These are phyloP conservation scores for Raphanus raphanistrum DNA, from an alignment of 345 rosid genomes.

Conservation along the genomic window DNA sequence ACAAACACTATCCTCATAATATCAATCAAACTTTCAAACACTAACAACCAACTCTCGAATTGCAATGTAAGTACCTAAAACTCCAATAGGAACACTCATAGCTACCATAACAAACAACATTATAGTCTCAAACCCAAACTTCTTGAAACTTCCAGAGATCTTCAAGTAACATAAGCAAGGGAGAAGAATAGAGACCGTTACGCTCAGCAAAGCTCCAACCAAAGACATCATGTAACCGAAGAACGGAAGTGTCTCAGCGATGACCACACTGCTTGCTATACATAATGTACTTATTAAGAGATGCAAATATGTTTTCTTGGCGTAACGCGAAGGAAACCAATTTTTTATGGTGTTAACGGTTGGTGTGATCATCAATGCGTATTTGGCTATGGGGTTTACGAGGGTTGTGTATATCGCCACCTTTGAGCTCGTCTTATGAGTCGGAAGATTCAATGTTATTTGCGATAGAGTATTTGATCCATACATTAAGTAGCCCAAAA, in stretches of 20 bases:
- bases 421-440: slow-evolving; percentile 40
- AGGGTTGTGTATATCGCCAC: slow-evolving; percentile 50
- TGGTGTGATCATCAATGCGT: slow-evolving; percentile 46
- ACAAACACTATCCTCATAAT: neutral
- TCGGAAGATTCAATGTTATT: slow-evolving; percentile 44
- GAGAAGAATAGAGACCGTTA: slow-evolving; percentile 40
- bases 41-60: neutral
- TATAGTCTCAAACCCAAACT: slow-evolving; percentile 17
- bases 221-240: slow-evolving; percentile 43
- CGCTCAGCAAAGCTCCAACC: slow-evolving; percentile 41
- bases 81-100: slow-evolving; percentile 33
- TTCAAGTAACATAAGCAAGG: slow-evolving; percentile 49
- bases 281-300: slow-evolving; percentile 38
- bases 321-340: slow-evolving; percentile 35
- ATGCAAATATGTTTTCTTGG: slow-evolving; percentile 27
- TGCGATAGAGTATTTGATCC: slow-evolving; percentile 45
- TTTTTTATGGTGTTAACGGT: slow-evolving; percentile 34
- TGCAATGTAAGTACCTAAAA: slow-evolving; percentile 31
- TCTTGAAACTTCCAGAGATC: slow-evolving; percentile 34
- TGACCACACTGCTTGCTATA: slow-evolving; percentile 36
- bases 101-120: slow-evolving; percentile 25
- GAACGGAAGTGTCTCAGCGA: slow-evolving; percentile 40
- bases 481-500: slow-evolving; percentile 45
- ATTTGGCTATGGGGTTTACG: slow-evolving; percentile 46
- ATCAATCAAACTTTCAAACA: slow-evolving; percentile 10